A percentile compares a stretch with the other conserved stretches of the same genome.
phyloP scores from a whole-genome alignment of 139 green algal genomes.

The Gonium pectorale region DNA sequence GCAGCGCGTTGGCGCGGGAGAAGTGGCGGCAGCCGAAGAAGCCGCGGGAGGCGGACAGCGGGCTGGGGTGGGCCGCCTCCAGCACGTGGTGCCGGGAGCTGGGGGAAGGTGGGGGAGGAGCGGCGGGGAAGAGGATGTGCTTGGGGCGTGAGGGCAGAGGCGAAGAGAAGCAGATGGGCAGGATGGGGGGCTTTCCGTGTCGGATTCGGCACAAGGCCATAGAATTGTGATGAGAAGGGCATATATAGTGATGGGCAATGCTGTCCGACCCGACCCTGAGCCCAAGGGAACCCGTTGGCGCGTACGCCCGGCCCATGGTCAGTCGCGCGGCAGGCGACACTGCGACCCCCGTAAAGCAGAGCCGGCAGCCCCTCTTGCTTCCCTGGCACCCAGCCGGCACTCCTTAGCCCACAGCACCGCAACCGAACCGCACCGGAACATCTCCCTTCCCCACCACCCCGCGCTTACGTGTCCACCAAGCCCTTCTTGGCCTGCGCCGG shows the following conservation, averaged over 20 bases:
- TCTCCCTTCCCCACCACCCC: too few species aligned
- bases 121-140: neutral
- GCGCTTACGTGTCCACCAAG: conserved; percentile 59
- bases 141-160: neutral
- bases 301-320: too few species aligned
- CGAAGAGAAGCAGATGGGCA: neutral
- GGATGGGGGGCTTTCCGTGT: too few species aligned
- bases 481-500: conserved; percentile 61
- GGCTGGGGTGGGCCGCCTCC: conserved; percentile 76
- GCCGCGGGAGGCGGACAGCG: conserved; percentile 71
- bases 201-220: too few species aligned
- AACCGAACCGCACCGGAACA: neutral
- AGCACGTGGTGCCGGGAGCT: conserved; percentile 79
- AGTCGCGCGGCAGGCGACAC: too few species aligned
- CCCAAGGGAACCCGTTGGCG: too few species aligned
- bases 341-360: too few species aligned
- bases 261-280: too few species aligned
- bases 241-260: too few species aligned
- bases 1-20: conserved; percentile 79
- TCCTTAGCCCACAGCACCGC: too few species aligned
- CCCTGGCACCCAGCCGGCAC: neutral
- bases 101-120: neutral
- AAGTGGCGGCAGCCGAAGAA: conserved; percentile 95
- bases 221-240: too few species aligned
- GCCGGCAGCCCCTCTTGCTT: too few species aligned